Evolutionary conservation across 2,329 filamentous ascomycete genomes (phyloP), one percentile per base, ranked within the genome.

Genomic region (Colletotrichum sp.): DNA sequence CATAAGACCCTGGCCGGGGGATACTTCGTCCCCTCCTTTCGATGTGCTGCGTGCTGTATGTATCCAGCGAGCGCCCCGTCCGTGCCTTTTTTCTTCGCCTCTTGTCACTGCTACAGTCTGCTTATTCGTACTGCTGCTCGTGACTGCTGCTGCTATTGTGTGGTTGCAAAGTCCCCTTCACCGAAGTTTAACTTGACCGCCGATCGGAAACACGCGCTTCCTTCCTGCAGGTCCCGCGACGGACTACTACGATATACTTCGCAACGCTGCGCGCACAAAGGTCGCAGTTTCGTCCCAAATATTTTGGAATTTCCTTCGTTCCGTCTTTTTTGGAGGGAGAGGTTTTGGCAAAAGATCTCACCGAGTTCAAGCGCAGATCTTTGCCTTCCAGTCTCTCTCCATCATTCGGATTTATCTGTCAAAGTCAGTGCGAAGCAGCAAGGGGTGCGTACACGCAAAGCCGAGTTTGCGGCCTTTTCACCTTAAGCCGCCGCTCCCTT

Each of bases 101-200:
- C 57, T 18, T 16, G 26, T 30, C 28, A 5, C 26, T 30, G 16
- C 13, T 60, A 32, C 28, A 2, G 57, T 30, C 18, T 32, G 26
- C 57, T 30, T 32, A 36, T 36, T 36, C 34, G 34, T 36, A 13
- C 57, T 60, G 30, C 57, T 30, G 32, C n/a, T 63, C 26, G 39
- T 55, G 16, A 18, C 39, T 32, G 65, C 26, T 32, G 59, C 30
- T 28, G 21, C 28, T 63, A 28, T 67, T 63, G 44, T 21, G 44
- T 52, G 44, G 44, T 52, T 52, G 44, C 44, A 52, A 52, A 52
- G 44, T 52, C 10, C 44, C n/a, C 32, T 63, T 63, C 68, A 69
- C 57, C 73, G 44, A 76, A 68, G 57, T 39, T 64, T 73, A 73
- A 60, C 73, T 69, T 64, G 70, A 73, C 73, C 73, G 64, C 73